Conservation (phyloP, 345 rosid genomes). For the Arabidopsis thaliana region DNA sequence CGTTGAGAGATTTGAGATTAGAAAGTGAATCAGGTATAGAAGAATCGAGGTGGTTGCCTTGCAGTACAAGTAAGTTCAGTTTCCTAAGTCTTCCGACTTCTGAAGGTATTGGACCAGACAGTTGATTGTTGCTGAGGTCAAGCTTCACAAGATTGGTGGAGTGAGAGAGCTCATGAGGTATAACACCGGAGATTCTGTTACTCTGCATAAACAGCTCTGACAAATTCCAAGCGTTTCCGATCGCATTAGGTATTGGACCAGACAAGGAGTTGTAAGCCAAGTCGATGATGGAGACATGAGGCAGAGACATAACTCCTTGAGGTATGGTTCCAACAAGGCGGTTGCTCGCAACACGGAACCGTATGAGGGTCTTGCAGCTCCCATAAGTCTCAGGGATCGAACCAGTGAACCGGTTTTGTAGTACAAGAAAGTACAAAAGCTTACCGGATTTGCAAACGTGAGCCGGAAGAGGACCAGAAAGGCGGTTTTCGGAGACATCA, state of each 20-base stretch:
- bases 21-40: conserved; percentile 77
- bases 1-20: conserved; percentile 70
- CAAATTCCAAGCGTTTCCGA: conserved; percentile 70
- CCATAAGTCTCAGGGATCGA: conserved; percentile 63
- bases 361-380: conserved; percentile 65
- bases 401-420: conserved; percentile 74
- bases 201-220: conserved; percentile 83
- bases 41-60: conserved; percentile 67
- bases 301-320: conserved; percentile 66
- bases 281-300: conserved; percentile 88
- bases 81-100: conserved; percentile 72
- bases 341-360: conserved; percentile 84
- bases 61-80: conserved; percentile 74
- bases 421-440: conserved; percentile 73
- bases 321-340: conserved; percentile 68
- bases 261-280: conserved; percentile 67
- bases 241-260: conserved; percentile 62
- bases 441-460: conserved; percentile 77
- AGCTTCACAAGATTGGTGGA: conserved; percentile 82
- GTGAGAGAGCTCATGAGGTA: conserved; percentile 71
- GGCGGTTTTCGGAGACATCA: conserved; percentile 80
- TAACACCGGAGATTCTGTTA: conserved; percentile 68
- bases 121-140: conserved; percentile 77
- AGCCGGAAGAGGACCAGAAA: conserved; percentile 74
- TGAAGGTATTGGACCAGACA: conserved; percentile 80